Percentiles rank a stretch among this genome's conserved stretches.
Evolutionary conservation across 805 yeast species (phyloP).

Genomic region (Wickerhamiella dianesei): DNA sequence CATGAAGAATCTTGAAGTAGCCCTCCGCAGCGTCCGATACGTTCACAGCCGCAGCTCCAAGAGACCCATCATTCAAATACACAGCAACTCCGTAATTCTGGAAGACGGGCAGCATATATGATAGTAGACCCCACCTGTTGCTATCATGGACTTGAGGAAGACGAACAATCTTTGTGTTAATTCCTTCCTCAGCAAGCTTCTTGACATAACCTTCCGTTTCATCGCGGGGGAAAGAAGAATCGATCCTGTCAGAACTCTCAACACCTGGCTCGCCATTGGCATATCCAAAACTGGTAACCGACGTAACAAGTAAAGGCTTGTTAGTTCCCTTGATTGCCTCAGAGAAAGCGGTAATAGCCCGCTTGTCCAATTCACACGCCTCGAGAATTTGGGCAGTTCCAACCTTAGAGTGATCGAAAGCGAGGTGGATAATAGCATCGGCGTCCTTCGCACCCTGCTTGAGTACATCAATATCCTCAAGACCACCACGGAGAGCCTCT

Average conservation of each 20-base stretch:
- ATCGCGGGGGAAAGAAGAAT: neutral
- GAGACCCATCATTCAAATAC: neutral
- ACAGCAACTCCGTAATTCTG: neutral
- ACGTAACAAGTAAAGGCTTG: neutral
- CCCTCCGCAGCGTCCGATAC: neutral
- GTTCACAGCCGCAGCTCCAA: neutral
- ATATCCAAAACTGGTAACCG: neutral
- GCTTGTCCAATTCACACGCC: neutral
- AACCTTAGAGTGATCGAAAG: neutral
- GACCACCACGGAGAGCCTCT: neutral
- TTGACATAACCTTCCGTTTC: neutral
- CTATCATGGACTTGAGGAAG: slow-evolving; percentile 1
- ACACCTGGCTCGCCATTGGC: neutral
- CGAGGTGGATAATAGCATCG: neutral
- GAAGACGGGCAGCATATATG: neutral
- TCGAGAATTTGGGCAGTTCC: neutral
- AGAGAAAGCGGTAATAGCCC: neutral
- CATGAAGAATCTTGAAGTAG: neutral
- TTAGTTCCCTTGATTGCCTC: neutral
- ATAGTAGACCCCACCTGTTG: neutral
- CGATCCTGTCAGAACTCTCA: neutral
- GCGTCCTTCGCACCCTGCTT: neutral
- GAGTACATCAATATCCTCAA: neutral
- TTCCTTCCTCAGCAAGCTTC: neutral
- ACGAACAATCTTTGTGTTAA: neutral